Percentiles rank a stretch among this genome's conserved stretches.
phyloP scores from a whole-genome alignment of 78 protist genomes.

The Pigoraptor vietnamica region DNA sequence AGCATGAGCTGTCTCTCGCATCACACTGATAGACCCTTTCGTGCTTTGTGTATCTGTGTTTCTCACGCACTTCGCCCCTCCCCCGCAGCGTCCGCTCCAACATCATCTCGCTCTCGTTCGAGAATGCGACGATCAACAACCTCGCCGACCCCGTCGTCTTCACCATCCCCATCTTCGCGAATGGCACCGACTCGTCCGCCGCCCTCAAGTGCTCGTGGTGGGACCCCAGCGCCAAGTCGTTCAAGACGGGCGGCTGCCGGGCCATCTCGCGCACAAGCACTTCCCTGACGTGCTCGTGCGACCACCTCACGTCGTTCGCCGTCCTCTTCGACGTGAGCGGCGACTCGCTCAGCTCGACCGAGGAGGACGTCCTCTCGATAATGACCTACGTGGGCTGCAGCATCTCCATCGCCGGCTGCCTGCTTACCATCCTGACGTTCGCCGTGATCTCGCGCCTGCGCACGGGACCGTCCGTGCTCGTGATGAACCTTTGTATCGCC shows the following conservation, averaged over 20 bases:
- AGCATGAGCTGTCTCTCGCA: not conserved
- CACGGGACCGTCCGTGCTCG: not conserved
- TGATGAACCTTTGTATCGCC: not conserved
- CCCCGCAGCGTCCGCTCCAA: not conserved
- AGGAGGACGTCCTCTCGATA: not conserved
- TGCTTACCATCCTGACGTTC: not conserved
- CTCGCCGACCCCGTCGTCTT: not conserved
- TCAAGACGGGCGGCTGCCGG: not conserved
- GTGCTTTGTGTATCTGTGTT: too few relatives aligned
- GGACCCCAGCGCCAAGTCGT: not conserved
- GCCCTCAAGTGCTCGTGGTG: not conserved
- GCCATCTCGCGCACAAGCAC: not conserved
- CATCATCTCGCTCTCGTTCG: not conserved
- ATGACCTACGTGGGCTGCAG: not conserved
- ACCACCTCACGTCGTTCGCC: not conserved
- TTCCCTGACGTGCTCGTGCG: not conserved
- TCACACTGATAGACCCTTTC: too few relatives aligned
- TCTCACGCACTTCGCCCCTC: too few relatives aligned
- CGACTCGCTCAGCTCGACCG: not conserved
- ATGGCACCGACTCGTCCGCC: not conserved
- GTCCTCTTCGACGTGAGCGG: not conserved
- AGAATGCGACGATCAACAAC: not conserved
- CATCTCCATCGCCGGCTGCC: not conserved
- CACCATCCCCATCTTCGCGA: not conserved
- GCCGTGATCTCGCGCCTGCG: not conserved